Evolutionary conservation across 352 stramenopile genomes (phyloP).

Genomic region (Phytophthora litchii): DNA sequence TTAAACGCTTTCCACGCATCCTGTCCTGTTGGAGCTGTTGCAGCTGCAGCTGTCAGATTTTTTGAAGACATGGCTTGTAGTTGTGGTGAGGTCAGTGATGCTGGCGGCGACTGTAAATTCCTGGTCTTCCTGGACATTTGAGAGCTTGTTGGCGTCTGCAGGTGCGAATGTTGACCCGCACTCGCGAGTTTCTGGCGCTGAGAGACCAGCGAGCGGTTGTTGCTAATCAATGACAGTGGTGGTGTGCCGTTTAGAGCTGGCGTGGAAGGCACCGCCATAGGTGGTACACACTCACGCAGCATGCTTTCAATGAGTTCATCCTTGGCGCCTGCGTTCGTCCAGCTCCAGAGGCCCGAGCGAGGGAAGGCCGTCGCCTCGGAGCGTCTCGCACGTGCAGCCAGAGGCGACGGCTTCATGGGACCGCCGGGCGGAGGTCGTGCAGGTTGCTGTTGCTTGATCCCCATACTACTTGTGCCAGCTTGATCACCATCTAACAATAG

Average conservation of each 20-base stretch:
- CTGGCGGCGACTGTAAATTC: conserved; percentile 26
- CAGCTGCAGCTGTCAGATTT: conserved; percentile 15
- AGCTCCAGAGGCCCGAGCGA: conserved; percentile 65
- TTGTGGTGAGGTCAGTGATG: conserved; percentile 11
- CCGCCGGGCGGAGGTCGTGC: conserved; percentile 3
- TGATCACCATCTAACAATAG: conserved; percentile 7
- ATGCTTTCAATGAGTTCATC: conserved; percentile 63
- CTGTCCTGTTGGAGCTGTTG: conserved; percentile 15
- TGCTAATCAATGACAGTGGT: conserved; percentile 4
- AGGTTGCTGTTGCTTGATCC: conserved; percentile 22
- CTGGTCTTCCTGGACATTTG: conserved; percentile 20
- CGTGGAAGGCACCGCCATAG: conserved; percentile 18
- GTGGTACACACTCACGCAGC: conserved; percentile 51
- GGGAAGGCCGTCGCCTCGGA: conserved; percentile 43
- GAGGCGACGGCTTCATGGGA: conserved; percentile 14
- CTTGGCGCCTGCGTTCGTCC: conserved; percentile 38
- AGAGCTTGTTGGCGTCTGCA: not conserved
- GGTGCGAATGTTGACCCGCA: conserved; percentile 11
- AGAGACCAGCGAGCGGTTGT: conserved; percentile 15
- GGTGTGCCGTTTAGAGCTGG: conserved; percentile 12
- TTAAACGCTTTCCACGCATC: conserved; percentile 71
- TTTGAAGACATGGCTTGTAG: conserved; percentile 23
- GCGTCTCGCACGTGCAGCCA: conserved; percentile 22
- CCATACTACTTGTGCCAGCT: conserved; percentile 6
- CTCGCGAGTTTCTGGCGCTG: conserved; percentile 19